These are phyloP conservation scores for Cladosporium oxysporum DNA, from an alignment of 2,329 filamentous ascomycete genomes.

Conservation along the genomic window DNA sequence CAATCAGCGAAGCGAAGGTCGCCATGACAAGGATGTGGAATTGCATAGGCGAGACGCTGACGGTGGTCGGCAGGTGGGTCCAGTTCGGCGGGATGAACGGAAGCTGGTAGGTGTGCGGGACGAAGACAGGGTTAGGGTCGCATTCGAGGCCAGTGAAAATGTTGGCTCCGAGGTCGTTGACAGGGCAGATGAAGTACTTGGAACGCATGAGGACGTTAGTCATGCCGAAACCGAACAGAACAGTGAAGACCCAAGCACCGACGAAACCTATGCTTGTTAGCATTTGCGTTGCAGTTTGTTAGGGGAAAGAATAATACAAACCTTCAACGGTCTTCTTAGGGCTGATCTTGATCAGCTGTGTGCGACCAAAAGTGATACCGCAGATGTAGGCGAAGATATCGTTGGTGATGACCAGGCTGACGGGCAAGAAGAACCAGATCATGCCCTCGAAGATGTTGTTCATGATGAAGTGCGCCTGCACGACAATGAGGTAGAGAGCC, in stretches of 20 bases:
- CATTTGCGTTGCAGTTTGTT: neutral
- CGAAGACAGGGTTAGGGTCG: constrained; percentile 87
- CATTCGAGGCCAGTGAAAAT: constrained; percentile 88
- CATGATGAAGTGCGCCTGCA: constrained; percentile 99
- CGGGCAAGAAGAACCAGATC: constrained; percentile 99
- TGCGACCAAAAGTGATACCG: constrained; percentile 93
- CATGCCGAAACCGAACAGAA: constrained; percentile 78
- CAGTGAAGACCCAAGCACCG: constrained; percentile 92
- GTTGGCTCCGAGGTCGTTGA: constrained; percentile 93
- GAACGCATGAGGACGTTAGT: constrained; percentile 84
- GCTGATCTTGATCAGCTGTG: constrained; percentile 94
- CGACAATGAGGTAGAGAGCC: constrained; percentile 96
- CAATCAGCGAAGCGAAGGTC: constrained; percentile 93
- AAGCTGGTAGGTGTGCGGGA: constrained; percentile 72
- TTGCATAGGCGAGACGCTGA: constrained; percentile 85
- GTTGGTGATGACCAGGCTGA: constrained; percentile 93
- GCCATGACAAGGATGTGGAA: constrained; percentile 88
- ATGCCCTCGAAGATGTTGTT: constrained; percentile 99
- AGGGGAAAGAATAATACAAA: constrained; percentile 12
- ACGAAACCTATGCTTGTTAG: constrained; percentile 66
- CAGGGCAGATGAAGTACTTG: constrained; percentile 98
- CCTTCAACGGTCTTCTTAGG: constrained; percentile 97
- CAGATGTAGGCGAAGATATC: constrained; percentile 98
- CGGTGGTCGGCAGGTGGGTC: constrained; percentile 69
- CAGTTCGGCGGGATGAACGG: constrained; percentile 59